A percentile compares a stretch with the other conserved stretches of the same genome.
These are phyloP conservation scores for Malus fusca DNA, from an alignment of 306 rosid species.

Conservation along the genomic window DNA sequence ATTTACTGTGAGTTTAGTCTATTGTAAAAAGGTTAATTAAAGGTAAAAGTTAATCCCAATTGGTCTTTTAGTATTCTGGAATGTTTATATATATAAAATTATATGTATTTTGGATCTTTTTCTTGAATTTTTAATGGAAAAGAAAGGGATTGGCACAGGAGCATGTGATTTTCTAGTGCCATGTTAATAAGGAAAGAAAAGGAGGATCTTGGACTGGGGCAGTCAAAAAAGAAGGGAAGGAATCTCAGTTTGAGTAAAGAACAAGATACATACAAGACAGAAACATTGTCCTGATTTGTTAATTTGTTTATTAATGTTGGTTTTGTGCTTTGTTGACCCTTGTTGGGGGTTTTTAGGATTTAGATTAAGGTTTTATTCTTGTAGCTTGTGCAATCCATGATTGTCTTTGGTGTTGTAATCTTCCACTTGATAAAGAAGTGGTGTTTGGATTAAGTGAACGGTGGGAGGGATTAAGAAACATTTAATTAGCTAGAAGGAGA, in stretches of 20 bases:
- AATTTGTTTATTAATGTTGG: slow-evolving; percentile 23
- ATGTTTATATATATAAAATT: not conserved
- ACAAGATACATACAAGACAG: slow-evolving; percentile 28
- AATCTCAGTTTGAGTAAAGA: slow-evolving; percentile 35
- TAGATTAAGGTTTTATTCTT: slow-evolving; percentile 10
- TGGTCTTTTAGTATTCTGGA: slow-evolving; percentile 36
- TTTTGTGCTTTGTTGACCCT: slow-evolving; percentile 33
- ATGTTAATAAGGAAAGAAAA: slow-evolving; percentile 34
- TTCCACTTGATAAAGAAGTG: slow-evolving; percentile 4
- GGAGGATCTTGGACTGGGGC: slow-evolving; percentile 55
- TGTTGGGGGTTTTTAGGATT: slow-evolving; percentile 10
- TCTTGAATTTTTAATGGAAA: slow-evolving; percentile 30
- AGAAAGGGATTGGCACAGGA: slow-evolving; percentile 34
- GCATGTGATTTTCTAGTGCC: slow-evolving; percentile 41
- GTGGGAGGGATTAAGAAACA: not conserved
- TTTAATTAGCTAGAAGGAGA: not conserved
- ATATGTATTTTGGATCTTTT: slow-evolving; percentile 14
- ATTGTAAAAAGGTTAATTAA: slow-evolving; percentile 48
- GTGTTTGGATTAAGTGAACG: slow-evolving; percentile 23
- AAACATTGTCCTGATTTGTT: slow-evolving; percentile 2
- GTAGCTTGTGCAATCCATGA: slow-evolving; percentile 21
- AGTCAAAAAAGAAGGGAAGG: slow-evolving; percentile 38
- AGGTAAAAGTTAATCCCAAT: slow-evolving; percentile 35
- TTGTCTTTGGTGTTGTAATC: slow-evolving; percentile 29
- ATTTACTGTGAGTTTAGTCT: slow-evolving; percentile 1